Evolutionary conservation across 2,329 filamentous ascomycete species (phyloP), one percentile per base, ranked within the genome.

Genomic region (Helotiales sp.): DNA sequence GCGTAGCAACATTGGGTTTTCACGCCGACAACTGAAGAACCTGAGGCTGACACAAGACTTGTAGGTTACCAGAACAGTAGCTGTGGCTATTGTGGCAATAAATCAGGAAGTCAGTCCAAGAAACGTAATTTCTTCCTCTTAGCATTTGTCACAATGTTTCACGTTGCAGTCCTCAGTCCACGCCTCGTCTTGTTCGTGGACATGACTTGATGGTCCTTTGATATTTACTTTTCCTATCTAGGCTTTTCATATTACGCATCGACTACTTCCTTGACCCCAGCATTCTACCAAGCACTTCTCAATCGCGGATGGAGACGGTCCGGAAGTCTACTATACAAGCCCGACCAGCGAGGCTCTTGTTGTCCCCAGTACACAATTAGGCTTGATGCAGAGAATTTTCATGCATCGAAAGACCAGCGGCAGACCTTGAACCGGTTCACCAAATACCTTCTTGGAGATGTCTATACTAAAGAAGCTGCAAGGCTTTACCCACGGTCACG

Each of bases 311-410:
- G 89, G 89, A 87, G 90, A 72, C 82, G 89, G 62, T 92, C 86
- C 34, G 86, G 83, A 15, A 84, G 76, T 27, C 77, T 91, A 8
- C 77, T 95, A 49, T 95, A 95, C 74, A 85, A 90, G 60, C 90
- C 90, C 13, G 88, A 95, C 72, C 86, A 91, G 67, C 81, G 82
- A 58, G 80, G 86, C 56, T 90, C 91, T 61, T 99, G 95, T 69
- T 99, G 95, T 72, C 92, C 93, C 44, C 92, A 97, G 70, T 98
- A 93, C 72, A 92, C 89, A 1, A 86, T 95, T 54, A 85, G 89
- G 47, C 78, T 93, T 19, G 88, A 91, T 66, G 84, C 85, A 24
- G 72, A 77, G 47, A 75, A 79, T 36, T 90, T 89, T 73, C 85
- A 82, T 63, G 78, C 89, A 5, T 81, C 83, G 27, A 85, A 83